Percentiles rank a stretch among this genome's conserved stretches.
Conservation (phyloP, 1,139 yeast species). For the Zygoascus sp. region DNA sequence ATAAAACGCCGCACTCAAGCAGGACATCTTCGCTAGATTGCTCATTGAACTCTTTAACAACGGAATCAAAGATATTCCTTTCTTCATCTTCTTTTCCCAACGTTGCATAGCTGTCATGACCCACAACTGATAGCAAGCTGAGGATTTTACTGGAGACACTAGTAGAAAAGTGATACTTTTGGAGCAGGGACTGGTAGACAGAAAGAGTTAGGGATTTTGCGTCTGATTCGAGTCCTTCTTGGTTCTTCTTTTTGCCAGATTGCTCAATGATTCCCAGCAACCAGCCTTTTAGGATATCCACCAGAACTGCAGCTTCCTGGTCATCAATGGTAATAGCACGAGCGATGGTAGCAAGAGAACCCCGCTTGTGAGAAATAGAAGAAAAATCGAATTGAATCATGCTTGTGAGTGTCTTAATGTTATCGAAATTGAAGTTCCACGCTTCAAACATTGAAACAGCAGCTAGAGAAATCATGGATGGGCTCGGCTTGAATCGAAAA, state of each 20-base stretch:
- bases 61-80: conserved; percentile 22
- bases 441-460: conserved; percentile 22
- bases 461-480: conserved; percentile 19
- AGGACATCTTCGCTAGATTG: conserved; percentile 18
- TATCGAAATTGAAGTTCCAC: conserved; percentile 16
- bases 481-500: conserved; percentile 14
- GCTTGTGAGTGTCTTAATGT: conserved; percentile 15
- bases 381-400: conserved; percentile 32
- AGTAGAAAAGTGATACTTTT: conserved; percentile 28
- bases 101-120: conserved; percentile 26
- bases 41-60: conserved; percentile 26
- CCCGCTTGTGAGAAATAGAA: conserved; percentile 15
- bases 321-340: not conserved
- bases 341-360: not conserved
- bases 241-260: conserved; percentile 14
- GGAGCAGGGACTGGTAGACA: conserved; percentile 26
- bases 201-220: conserved; percentile 22
- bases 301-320: conserved; percentile 25
- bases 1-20: conserved; percentile 23
- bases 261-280: conserved; percentile 21
- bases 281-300: conserved; percentile 32
- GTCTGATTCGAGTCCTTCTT: conserved; percentile 17
- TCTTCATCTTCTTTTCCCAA: conserved; percentile 28
- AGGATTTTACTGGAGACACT: conserved; percentile 26
- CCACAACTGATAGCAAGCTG: conserved; percentile 27